phyloP scores from a whole-genome alignment of 257 asterid species.

The Ballota nigra region DNA sequence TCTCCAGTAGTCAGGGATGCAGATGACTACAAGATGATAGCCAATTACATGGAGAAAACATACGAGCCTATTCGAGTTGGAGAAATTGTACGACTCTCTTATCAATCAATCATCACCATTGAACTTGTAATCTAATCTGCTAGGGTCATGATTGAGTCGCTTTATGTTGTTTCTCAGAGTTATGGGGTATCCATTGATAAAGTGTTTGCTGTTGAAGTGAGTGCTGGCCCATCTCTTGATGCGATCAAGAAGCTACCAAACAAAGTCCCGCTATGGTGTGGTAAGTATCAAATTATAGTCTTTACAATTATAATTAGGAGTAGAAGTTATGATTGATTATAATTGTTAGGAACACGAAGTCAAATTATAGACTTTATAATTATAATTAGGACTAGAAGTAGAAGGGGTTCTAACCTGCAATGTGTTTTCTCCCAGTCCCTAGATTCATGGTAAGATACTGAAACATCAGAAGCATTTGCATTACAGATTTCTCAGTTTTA shows the following conservation, averaged over 20 bases:
- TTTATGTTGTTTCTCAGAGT: slow-evolving; percentile 40
- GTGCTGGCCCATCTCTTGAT: slow-evolving; percentile 73
- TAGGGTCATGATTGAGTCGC: background rate
- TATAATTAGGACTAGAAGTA: no score
- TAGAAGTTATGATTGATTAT: no score
- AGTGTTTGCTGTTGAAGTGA: slow-evolving; percentile 59
- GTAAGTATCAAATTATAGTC: slow-evolving; percentile 30
- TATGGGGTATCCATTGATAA: slow-evolving; percentile 63
- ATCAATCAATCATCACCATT: no score
- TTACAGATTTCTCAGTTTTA: background rate
- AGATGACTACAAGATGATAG: slow-evolving; percentile 75
- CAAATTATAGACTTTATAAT: no score
- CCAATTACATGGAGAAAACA: slow-evolving; percentile 68
- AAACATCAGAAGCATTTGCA: background rate
- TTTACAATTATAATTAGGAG: background rate
- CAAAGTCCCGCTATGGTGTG: slow-evolving; percentile 88
- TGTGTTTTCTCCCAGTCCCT: slow-evolving; percentile 68
- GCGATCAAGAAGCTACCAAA: slow-evolving; percentile 66
- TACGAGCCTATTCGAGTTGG: slow-evolving; percentile 78
- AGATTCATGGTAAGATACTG: slow-evolving; percentile 68
- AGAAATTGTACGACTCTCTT: slow-evolving; percentile 55
- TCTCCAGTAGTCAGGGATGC: slow-evolving; percentile 48
- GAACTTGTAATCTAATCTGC: background rate
- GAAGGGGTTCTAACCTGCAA: slow-evolving; percentile 73
- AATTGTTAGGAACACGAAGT: slow-evolving; percentile 60